Evolutionary conservation across 2,329 filamentous ascomycete genomes (phyloP).

Genomic region (Ophiosphaerella korrae): DNA sequence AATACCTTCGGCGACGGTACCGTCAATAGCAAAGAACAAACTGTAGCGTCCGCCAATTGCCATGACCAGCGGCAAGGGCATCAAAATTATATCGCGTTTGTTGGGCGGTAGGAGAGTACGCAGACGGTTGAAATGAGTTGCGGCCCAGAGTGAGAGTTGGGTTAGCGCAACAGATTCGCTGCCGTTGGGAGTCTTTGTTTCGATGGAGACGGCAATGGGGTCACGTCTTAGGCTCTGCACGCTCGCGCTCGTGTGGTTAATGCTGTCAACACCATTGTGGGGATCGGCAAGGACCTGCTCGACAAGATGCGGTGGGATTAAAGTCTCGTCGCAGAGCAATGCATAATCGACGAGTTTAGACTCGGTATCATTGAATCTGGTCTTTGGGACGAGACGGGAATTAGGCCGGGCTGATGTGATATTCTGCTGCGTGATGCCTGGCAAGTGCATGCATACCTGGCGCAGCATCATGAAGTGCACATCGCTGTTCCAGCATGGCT

Average conservation of each 20-base stretch:
- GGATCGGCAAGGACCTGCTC: slow-evolving; percentile 8
- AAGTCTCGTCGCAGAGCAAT: slow-evolving; percentile 2
- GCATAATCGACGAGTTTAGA: slow-evolving; percentile 11
- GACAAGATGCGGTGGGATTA: slow-evolving; percentile 2
- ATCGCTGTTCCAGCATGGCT: slow-evolving; percentile 6
- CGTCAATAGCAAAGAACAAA: slow-evolving; percentile 12
- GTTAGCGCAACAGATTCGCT: slow-evolving; percentile 8
- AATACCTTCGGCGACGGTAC: slow-evolving; percentile 1
- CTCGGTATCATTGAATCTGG: slow-evolving; percentile 5
- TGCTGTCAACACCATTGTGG: slow-evolving; percentile 4
- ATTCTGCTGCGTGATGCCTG: slow-evolving; percentile 8
- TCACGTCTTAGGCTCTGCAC: no score
- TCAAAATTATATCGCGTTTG: slow-evolving; percentile 4
- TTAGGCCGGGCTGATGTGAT: slow-evolving; percentile 7
- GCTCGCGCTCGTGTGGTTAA: no score
- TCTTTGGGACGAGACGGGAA: slow-evolving; percentile 9
- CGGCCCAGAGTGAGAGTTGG: slow-evolving; percentile 11
- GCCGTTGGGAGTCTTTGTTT: slow-evolving; percentile 3
- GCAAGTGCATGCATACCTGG: slow-evolving; percentile 6
- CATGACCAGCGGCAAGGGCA: slow-evolving; percentile 10
- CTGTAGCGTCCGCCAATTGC: slow-evolving; percentile 8
- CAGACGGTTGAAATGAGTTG: slow-evolving; percentile 13
- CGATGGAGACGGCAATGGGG: no score
- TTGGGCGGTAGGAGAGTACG: slow-evolving; percentile 7
- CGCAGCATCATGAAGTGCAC: slow-evolving; percentile 6